Evolutionary conservation across 2,329 filamentous ascomycete genomes (phyloP), one percentile per base, ranked within the genome.

Genomic region (Fusarium keratoplasticum): DNA sequence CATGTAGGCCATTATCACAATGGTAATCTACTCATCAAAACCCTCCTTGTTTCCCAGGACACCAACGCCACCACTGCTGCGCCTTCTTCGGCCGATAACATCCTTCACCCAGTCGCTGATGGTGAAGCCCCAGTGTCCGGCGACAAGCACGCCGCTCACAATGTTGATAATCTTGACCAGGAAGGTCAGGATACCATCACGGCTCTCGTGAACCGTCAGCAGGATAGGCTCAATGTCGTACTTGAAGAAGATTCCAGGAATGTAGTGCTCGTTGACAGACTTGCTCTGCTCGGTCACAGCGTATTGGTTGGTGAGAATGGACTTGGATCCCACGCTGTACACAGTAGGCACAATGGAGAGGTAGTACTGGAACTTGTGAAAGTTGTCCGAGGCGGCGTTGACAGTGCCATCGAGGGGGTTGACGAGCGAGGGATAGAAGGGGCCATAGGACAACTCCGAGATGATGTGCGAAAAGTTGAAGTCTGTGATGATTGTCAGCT

Each of bases 381-480:
- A 98, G 87, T 97, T 89, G 70, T 84, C 82, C 18, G 87, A 81
- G n/a, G 94, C 96, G 5, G 87, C 84, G 79, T 95, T 94, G 83
- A 95, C 90, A 52, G 96, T 98, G 76, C 93, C 92, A 85, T 98
- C 96, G 79, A 99, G 94, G 0, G 96, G 96, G 85, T 99, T 99
- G 79, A 93, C 89, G 64, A 99, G 92, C 29, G 93, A 94, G 1
- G 96, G 96, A 85, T 98, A 98, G 86, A 95, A 98, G n/a, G 95
- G 93, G 5, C 96, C 96, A 83, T 98, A 99, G 67, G 95, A 98
- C 77, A 99, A 90, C 83, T 99, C 96, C 78, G 94, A 95, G 86
- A 99, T 91, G 82, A 98, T 92, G 86, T 99, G 96, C 35, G 95
- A 96, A 88, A 99, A 99, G 88, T 99, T 98, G 89, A 99, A 98